Evolutionary conservation across 2,329 filamentous ascomycete genomes (phyloP).

Genomic region (Ambrosiella xylebori): DNA sequence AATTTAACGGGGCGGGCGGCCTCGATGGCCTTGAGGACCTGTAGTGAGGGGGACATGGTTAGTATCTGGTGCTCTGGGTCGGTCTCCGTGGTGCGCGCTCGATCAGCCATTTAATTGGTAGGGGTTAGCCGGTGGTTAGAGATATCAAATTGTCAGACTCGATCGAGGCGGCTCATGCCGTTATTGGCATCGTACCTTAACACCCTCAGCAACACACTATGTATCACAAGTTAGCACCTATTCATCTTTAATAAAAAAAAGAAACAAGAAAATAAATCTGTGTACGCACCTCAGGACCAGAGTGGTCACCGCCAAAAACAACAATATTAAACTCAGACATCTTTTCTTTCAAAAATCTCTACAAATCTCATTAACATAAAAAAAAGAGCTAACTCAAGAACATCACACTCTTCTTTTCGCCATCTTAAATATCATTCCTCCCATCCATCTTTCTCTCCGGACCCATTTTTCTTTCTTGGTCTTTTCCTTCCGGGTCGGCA

Average conservation of each 20-base stretch:
- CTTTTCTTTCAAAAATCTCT: constrained; percentile 15
- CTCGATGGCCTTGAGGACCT: constrained; percentile 70
- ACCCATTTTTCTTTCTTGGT: too few species aligned
- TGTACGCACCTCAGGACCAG: constrained; percentile 58
- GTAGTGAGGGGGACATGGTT: not conserved
- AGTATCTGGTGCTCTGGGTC: not conserved
- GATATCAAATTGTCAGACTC: too few species aligned
- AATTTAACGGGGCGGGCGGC: constrained; percentile 55
- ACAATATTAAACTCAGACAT: constrained; percentile 65
- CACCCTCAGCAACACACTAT: constrained; percentile 60
- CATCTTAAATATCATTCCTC: too few species aligned
- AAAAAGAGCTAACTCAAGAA: not conserved
- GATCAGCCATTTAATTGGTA: too few species aligned
- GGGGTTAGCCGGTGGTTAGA: too few species aligned
- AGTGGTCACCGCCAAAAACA: constrained; percentile 70
- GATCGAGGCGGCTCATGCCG: not conserved
- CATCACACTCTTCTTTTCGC: not conserved
- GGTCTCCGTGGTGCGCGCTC: too few species aligned
- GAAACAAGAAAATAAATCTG: not conserved
- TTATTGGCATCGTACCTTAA: constrained; percentile 47
- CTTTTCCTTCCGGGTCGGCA: too few species aligned
- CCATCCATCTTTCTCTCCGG: too few species aligned
- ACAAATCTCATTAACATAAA: not conserved
- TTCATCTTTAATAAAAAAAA: not conserved
- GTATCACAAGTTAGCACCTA: constrained; percentile 1